Conservation (phyloP, 2,329 filamentous ascomycete species). For the Teratosphaeria nubilosa region DNA sequence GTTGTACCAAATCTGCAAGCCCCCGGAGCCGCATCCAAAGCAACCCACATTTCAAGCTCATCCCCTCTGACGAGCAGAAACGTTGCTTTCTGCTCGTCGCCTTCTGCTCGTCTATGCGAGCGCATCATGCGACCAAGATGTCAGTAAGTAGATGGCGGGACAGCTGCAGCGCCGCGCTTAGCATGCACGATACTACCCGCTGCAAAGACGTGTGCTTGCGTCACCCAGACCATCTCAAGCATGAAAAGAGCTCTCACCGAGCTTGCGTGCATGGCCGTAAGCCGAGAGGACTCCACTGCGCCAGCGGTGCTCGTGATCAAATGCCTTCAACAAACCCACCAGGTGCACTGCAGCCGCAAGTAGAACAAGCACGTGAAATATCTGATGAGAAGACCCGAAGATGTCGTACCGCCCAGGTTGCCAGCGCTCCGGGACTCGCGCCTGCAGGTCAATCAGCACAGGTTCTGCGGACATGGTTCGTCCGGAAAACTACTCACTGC, state of each 20-base stretch:
- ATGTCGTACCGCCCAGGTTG: slow-evolving; percentile 76
- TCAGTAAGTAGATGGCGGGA: background rate
- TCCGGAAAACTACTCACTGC: slow-evolving; percentile 50
- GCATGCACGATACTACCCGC: background rate
- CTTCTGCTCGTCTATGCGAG: too few species aligned
- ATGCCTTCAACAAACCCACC: slow-evolving; percentile 69
- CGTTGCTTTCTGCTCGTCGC: background rate
- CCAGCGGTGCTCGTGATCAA: slow-evolving; percentile 64
- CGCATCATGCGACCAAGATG: background rate
- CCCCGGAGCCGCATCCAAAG: background rate
- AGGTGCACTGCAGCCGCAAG: slow-evolving; percentile 74
- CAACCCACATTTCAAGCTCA: background rate
- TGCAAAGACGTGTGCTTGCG: background rate
- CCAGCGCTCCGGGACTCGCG: slow-evolving; percentile 72
- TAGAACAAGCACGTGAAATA: slow-evolving; percentile 86
- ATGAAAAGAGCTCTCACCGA: background rate
- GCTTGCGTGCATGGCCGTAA: slow-evolving; percentile 3
- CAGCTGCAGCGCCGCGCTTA: background rate
- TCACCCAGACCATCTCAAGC: background rate
- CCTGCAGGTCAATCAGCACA: slow-evolving; percentile 31
- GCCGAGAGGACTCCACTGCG: slow-evolving; percentile 6
- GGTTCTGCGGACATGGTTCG: background rate
- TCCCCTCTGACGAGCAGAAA: background rate
- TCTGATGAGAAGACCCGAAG: slow-evolving; percentile 87
- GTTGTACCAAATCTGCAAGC: background rate